Evolutionary conservation across 1,139 yeast genomes (phyloP).

Genomic region (Candida neerlandica): DNA sequence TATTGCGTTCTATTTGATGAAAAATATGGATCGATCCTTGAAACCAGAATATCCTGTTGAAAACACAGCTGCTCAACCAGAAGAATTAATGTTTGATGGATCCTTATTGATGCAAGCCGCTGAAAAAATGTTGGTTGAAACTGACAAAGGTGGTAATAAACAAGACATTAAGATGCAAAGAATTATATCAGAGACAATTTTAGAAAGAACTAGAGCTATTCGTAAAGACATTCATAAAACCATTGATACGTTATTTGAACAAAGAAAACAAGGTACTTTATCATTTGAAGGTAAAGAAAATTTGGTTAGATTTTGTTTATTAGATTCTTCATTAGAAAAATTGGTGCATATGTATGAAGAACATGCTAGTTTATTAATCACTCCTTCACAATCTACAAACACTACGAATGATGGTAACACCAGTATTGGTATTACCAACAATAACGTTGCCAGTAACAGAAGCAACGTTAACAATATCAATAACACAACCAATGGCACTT

Average conservation of each 20-base stretch:
- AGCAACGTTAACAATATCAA: not conserved
- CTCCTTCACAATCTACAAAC: slow-evolving; percentile 26
- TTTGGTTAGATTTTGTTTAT: slow-evolving; percentile 43
- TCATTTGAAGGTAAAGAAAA: slow-evolving; percentile 50
- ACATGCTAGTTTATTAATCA: slow-evolving; percentile 25
- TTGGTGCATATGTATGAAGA: slow-evolving; percentile 48
- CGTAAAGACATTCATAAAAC: slow-evolving; percentile 44
- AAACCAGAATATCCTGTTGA: slow-evolving; percentile 35
- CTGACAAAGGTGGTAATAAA: slow-evolving; percentile 32
- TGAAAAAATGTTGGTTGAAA: slow-evolving; percentile 53
- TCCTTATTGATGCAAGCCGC: slow-evolving; percentile 64
- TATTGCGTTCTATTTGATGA: slow-evolving; percentile 79
- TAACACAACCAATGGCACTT: not conserved
- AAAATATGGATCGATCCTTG: slow-evolving; percentile 71
- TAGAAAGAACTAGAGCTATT: slow-evolving; percentile 45
- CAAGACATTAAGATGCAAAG: slow-evolving; percentile 44
- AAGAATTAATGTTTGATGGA: slow-evolving; percentile 52
- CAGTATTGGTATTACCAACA: not conserved
- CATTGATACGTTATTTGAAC: slow-evolving; percentile 42
- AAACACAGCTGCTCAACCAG: slow-evolving; percentile 31
- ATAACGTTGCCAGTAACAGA: not conserved
- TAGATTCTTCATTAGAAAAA: slow-evolving; percentile 48
- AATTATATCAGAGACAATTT: slow-evolving; percentile 44
- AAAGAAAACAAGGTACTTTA: slow-evolving; percentile 38
- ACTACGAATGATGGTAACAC: slow-evolving; percentile 7